Base-by-base conservation (phyloP, 176 grass and related monocot species). In the Paspalum notatum region DNA sequence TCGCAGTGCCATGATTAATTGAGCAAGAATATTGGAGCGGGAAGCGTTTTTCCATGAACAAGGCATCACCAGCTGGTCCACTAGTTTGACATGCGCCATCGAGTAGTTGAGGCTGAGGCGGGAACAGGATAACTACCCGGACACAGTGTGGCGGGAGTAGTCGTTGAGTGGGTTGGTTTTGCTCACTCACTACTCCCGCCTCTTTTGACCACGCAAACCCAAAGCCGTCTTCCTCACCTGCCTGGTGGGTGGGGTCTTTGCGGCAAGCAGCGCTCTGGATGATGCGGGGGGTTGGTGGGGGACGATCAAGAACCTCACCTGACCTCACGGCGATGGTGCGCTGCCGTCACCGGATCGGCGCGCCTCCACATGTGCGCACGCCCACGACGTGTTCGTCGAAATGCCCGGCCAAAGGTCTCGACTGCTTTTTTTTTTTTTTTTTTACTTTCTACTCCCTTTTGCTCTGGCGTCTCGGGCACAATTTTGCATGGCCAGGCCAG, bases 361-460 rank as follows among this genome's bases (percentile, higher is more conserved):
- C 32, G 32, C 32, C 32, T 2, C 1, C 63, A 38, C 32, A 11
- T 37, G 14, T n/a, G 54, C 39, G 67, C 67, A 53, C 77, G 87
- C 58, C 71, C 71, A 77, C 71, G 78, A 84, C 75, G 7, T 85
- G 78, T 85, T 92, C 82, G 92, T 61, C 52, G 87, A 76, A 50
- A 74, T 78, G 83, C 82, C 54, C 16, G 47, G 71, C 7, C 78
- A 27, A 54, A 64, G 11, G 32, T 67, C 7, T 66, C 66, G 18
- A 14, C 37, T 90, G 32, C 32, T 32, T 32, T 32, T 32, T 32
- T 32, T 32, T 32, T 32, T 32, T 32, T 32, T 32, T 32, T 32
- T 3, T 32, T 32, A 2, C 67, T 93, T 66, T 46, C 71, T 61
- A 47, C 32, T n/a, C n/a, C n/a, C 59, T 57, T 81, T 81, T 53